phyloP scores from a whole-genome alignment of 768 basidiomycete genomes.

The Hygrocybe punicea region DNA sequence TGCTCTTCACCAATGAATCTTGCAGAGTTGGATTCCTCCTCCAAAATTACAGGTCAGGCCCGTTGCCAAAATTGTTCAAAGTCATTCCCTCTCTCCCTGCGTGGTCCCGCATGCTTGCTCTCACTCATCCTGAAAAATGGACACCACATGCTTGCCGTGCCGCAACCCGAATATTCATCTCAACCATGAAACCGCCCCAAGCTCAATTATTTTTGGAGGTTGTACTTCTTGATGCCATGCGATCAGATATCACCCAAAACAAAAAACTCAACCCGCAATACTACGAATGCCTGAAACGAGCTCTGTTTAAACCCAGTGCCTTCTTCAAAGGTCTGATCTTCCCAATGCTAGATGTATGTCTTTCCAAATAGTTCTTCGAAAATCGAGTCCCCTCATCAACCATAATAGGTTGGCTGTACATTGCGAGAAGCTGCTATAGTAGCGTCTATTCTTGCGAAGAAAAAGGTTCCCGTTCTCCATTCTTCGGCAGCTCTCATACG shows the following conservation, averaged over 20 bases:
- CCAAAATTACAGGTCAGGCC: constrained; percentile 86
- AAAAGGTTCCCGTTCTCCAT: constrained; percentile 93
- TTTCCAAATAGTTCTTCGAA: not conserved
- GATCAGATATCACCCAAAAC: constrained; percentile 82
- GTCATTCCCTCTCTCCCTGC: constrained; percentile 92
- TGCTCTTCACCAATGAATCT: constrained; percentile 4
- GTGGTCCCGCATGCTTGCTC: constrained; percentile 93
- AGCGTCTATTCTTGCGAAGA: constrained; percentile 85
- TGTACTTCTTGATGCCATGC: constrained; percentile 83
- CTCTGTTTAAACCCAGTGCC: constrained; percentile 93
- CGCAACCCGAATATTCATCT: constrained; percentile 92
- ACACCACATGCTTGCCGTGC: constrained; percentile 92
- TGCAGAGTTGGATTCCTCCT: constrained; percentile 80
- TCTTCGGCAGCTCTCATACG: constrained; percentile 92
- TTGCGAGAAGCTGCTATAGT: constrained; percentile 93
- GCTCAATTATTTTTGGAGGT: constrained; percentile 90
- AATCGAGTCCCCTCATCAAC: not conserved
- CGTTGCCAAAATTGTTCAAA: constrained; percentile 96
- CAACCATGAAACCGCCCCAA: constrained; percentile 93
- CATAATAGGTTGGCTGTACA: constrained; percentile 63
- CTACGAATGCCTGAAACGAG: constrained; percentile 88
- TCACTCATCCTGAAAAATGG: constrained; percentile 92
- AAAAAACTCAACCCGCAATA: constrained; percentile 91
- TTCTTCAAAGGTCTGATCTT: constrained; percentile 99
- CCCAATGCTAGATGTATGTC: constrained; percentile 83